A percentile compares a stretch with the other conserved stretches of the same genome.
These are phyloP conservation scores for Heliocybe sulcata DNA, from an alignment of 1,284 basidiomycete genomes.

Conservation along the genomic window DNA sequence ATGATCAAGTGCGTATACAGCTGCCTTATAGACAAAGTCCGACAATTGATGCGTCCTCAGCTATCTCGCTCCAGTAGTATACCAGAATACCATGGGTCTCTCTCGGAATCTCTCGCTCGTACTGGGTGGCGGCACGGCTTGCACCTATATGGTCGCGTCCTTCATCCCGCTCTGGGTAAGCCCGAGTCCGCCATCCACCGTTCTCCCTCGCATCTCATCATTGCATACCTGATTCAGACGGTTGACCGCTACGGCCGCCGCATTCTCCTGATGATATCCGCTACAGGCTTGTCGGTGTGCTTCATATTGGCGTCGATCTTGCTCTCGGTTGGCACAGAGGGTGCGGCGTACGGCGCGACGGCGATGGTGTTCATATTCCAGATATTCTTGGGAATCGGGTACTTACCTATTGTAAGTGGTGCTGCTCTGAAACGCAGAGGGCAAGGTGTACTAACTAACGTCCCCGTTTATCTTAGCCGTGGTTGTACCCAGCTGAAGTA, in stretches of 20 bases:
- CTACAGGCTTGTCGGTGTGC: constrained; percentile 29
- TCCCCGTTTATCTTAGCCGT: constrained; percentile 24
- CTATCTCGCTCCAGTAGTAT: constrained; percentile 33
- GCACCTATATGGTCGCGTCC: constrained; percentile 36
- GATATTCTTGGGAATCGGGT: constrained; percentile 33
- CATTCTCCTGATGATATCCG: constrained; percentile 30
- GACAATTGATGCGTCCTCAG: constrained; percentile 10
- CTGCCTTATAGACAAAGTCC: not conserved
- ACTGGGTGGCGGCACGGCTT: constrained; percentile 30
- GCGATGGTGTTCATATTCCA: constrained; percentile 36
- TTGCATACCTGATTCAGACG: constrained; percentile 24
- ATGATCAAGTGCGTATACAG: constrained; percentile 21
- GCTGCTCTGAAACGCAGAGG: not conserved
- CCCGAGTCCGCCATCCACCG: not conserved
- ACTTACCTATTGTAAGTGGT: constrained; percentile 27
- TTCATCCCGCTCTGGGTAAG: constrained; percentile 32
- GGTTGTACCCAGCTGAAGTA: constrained; percentile 36
- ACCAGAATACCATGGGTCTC: constrained; percentile 36
- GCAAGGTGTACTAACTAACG: not conserved
- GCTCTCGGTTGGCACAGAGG: constrained; percentile 24
- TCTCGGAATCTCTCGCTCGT: constrained; percentile 32
- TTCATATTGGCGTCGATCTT: constrained; percentile 26
- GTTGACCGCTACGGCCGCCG: constrained; percentile 33
- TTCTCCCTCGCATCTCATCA: not conserved
- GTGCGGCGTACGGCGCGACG: constrained; percentile 27